A percentile compares a stretch with the other conserved stretches of the same genome.
Conservation (phyloP, 768 basidiomycete species). For the Cantharellus anzutake region DNA sequence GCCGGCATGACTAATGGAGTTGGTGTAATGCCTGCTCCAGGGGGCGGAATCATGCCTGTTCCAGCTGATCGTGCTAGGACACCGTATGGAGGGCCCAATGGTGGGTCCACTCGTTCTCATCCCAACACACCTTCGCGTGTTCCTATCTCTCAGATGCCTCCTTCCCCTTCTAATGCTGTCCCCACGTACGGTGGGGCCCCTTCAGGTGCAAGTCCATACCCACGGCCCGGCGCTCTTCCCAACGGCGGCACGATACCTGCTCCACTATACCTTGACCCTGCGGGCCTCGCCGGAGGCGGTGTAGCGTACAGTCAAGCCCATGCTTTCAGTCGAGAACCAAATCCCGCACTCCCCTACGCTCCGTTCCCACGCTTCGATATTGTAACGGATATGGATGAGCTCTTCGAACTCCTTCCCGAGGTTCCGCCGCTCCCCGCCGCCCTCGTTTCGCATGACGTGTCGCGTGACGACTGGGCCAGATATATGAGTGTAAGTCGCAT, state of each 20-base stretch:
- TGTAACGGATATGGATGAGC: constrained; percentile 50
- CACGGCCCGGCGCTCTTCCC: neutral
- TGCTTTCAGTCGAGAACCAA: neutral
- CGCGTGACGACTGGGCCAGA: constrained; percentile 60
- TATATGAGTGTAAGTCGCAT: constrained; percentile 43
- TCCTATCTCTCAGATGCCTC: neutral
- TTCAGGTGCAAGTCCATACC: neutral
- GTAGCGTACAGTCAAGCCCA: neutral
- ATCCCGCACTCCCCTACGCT: constrained; percentile 25
- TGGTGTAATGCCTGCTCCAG: neutral
- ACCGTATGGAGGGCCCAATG: neutral
- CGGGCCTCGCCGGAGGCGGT: neutral
- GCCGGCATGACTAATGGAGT: neutral
- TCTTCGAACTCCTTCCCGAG: constrained; percentile 20
- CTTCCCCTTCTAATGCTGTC: neutral
- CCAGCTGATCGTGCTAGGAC: neutral
- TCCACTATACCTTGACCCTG: neutral
- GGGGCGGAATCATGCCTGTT: neutral
- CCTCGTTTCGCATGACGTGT: constrained; percentile 57
- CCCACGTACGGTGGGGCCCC: neutral
- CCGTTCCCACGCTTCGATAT: constrained; percentile 54
- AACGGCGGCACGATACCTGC: neutral
- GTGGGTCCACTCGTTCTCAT: neutral
- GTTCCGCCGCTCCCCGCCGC: constrained; percentile 50
- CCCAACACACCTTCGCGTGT: neutral